Evolutionary conservation across 331 rosid species (phyloP), one percentile per base, ranked within the genome.

Genomic region (Quercus lobata): DNA sequence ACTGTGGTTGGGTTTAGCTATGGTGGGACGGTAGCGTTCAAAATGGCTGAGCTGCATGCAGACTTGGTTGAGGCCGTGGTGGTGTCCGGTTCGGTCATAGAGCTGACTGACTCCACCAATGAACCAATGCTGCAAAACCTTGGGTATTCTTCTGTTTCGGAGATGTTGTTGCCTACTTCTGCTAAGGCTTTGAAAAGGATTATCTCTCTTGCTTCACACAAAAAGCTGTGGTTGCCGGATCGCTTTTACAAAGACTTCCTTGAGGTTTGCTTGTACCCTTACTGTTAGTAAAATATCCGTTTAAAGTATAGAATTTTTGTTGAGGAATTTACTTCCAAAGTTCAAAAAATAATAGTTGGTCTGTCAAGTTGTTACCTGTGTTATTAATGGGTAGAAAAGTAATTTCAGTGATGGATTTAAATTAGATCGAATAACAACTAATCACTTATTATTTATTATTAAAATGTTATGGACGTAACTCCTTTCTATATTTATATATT

Each of bases 1-100:
- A 61, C 79, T 2, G 60, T 85, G 80, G 98, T 92, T 3, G 98
- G 98, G 49, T 95, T 95, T 4, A 95, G 98, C 12, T 95, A 95
- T 9, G 98, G 98, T 0, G 98, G 97, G 16, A 91, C 90, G 95
- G 98, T 95, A 76, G 94, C 89, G 17, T 95, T 92, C 44, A 91
- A 89, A 79, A 69, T 95, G 91, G 98, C 89, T 0, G 96, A 91
- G 86, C 70, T 80, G 78, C 82, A 75, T 17, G 94, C 97, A 1
- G 93, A 91, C 11, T 1, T 95, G 82, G 97, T 91, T 6, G 7
- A 65, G 2, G 90, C 66, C 2, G 1, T 95, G 82, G 93, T 92
- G 37, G 73, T 91, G 1, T 92, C 97, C 0, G 98, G 98, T 0
- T 92, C 97, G 16, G 78, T 95, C 21, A 25, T 88, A 75, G 91